These are phyloP conservation scores for Aspergillus luchuensis DNA, from an alignment of 2,329 filamentous ascomycete species.

Conservation along the genomic window DNA sequence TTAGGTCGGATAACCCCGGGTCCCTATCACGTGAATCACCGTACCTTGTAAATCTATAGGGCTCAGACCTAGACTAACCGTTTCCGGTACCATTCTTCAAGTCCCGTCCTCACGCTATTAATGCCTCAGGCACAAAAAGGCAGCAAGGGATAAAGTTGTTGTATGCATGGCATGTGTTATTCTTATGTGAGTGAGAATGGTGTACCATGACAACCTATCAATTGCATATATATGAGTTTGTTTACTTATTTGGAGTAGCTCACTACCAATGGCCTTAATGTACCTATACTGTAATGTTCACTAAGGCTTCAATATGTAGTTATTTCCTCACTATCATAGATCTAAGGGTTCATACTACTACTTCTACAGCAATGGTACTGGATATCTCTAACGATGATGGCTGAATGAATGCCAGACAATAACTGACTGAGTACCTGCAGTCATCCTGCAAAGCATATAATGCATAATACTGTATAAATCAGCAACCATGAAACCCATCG, in stretches of 20 bases:
- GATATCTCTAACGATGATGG: too few relatives aligned
- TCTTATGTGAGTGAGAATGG: too few relatives aligned
- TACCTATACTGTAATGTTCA: too few relatives aligned
- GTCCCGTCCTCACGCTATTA: not conserved
- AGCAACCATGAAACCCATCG: not conserved
- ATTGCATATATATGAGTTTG: too few relatives aligned
- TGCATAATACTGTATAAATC: not conserved
- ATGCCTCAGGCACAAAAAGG: constrained; percentile 20
- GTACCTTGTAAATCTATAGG: constrained; percentile 11
- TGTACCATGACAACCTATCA: not conserved
- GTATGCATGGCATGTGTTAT: not conserved
- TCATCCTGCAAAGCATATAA: not conserved
- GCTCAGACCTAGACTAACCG: constrained; percentile 25
- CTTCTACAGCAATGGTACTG: too few relatives aligned
- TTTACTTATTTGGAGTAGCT: too few relatives aligned
- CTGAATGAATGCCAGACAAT: too few relatives aligned
- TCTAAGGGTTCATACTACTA: too few relatives aligned
- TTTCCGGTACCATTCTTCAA: constrained; percentile 6
- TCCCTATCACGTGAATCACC: not conserved
- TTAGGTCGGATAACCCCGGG: not conserved
- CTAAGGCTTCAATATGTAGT: too few relatives aligned
- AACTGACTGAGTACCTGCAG: too few relatives aligned
- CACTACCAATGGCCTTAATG: too few relatives aligned
- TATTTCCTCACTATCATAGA: too few relatives aligned
- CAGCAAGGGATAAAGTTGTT: not conserved